phyloP scores from a whole-genome alignment of 2,329 filamentous ascomycete species.

The Nemania sp. region DNA sequence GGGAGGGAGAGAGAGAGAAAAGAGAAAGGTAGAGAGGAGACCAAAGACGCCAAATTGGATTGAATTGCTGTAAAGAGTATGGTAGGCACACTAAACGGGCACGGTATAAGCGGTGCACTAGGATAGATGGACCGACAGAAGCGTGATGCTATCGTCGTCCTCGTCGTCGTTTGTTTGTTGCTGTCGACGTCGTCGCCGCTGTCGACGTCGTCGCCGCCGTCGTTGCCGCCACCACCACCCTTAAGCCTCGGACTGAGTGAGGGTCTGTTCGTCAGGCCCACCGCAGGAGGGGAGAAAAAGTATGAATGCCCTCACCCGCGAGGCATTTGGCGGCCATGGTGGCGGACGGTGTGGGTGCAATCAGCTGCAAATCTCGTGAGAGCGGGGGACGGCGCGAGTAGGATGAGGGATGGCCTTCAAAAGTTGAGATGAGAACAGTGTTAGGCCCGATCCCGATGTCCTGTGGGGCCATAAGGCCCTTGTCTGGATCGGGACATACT shows the following conservation, averaged over 20 bases:
- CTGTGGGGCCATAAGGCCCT: constrained; percentile 20
- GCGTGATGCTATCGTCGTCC: not conserved
- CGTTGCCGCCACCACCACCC: too few species aligned
- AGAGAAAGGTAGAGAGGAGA: too few species aligned
- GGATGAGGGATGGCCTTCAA: not conserved
- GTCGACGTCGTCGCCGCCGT: too few species aligned
- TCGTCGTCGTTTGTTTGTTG: too few species aligned
- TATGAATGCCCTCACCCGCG: constrained; percentile 18
- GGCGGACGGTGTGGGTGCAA: constrained; percentile 4
- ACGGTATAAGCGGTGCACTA: too few species aligned
- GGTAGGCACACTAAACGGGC: not conserved
- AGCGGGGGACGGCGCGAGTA: not conserved
- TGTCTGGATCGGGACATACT: constrained; percentile 30
- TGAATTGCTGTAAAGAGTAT: too few species aligned
- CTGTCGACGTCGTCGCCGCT: too few species aligned
- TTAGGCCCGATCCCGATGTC: constrained; percentile 30
- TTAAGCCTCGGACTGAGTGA: not conserved
- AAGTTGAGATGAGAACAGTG: constrained; percentile 23
- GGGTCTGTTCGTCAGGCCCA: not conserved
- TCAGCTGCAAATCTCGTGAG: not conserved
- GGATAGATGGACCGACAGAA: not conserved
- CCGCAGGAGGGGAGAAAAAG: not conserved
- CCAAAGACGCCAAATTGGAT: not conserved
- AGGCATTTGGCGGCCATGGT: constrained; percentile 14
- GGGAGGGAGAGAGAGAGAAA: too few species aligned